Percentiles rank a stretch among this genome's conserved stretches.
Conservation (phyloP, 495 filamentous ascomycete genomes). For the Cudoniella acicularis region DNA sequence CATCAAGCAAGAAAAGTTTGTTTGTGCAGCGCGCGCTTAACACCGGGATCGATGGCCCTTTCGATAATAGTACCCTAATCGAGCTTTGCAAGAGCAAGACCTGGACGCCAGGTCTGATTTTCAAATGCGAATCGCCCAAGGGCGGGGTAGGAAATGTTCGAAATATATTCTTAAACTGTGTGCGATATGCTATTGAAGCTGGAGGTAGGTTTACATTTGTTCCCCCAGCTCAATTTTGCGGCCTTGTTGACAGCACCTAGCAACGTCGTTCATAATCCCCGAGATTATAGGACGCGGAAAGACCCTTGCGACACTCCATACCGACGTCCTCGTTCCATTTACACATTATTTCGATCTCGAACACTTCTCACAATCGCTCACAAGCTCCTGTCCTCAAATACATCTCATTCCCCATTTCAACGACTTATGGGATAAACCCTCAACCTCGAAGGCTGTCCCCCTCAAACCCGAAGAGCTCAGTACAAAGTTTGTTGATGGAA, state of each 20-base stretch:
- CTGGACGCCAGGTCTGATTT: conserved; percentile 30
- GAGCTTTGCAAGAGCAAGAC: conserved; percentile 28
- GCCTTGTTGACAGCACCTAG: conserved; percentile 10
- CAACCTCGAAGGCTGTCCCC: background rate
- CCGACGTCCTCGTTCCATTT: conserved; percentile 17
- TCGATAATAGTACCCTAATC: conserved; percentile 26
- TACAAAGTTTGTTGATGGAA: background rate
- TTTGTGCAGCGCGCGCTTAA: conserved; percentile 30
- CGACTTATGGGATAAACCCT: background rate
- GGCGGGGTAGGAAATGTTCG: conserved; percentile 30
- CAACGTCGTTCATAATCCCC: conserved; percentile 40
- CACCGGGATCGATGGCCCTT: conserved; percentile 30
- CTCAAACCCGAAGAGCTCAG: background rate
- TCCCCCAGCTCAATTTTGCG: background rate
- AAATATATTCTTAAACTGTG: conserved; percentile 39
- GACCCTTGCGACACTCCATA: conserved; percentile 24
- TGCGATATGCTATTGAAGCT: conserved; percentile 46
- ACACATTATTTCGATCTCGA: conserved; percentile 42
- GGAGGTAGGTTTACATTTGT: conserved; percentile 29
- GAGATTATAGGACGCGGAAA: conserved; percentile 33
- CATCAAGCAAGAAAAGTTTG: conserved; percentile 12
- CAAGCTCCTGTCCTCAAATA: conserved; percentile 35
- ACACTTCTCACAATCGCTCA: conserved; percentile 35
- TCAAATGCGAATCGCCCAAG: conserved; percentile 28
- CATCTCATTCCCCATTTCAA: conserved; percentile 17